These are phyloP conservation scores for Macrolepiota albuminosa DNA, from an alignment of 768 basidiomycete species.

Conservation along the genomic window DNA sequence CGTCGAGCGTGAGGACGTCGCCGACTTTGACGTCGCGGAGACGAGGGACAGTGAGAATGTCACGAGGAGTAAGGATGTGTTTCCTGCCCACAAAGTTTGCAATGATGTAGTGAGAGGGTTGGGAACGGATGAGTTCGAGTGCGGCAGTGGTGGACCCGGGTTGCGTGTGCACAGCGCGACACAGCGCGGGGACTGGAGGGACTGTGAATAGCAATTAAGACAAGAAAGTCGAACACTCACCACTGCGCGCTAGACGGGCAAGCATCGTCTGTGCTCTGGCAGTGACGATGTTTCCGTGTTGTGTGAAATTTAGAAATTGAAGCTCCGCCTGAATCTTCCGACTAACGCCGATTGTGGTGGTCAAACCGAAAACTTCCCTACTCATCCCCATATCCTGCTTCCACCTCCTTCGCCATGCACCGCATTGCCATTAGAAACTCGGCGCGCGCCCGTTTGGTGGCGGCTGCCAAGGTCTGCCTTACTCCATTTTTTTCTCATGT, in stretches of 20 bases:
- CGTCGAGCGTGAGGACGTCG: conserved; percentile 73
- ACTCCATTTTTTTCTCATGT: conserved; percentile 17
- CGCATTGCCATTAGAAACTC: conserved; percentile 83
- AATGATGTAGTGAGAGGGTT: conserved; percentile 89
- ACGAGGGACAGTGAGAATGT: conserved; percentile 90
- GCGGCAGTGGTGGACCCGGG: conserved; percentile 50
- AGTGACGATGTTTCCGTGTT: conserved; percentile 1
- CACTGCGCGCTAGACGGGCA: conserved; percentile 24
- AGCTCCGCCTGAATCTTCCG: conserved; percentile 44
- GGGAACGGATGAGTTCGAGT: conserved; percentile 78
- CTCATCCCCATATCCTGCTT: conserved; percentile 39
- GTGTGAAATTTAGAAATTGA: conserved; percentile 24
- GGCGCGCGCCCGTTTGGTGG: conserved; percentile 71
- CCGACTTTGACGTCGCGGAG: conserved; percentile 85
- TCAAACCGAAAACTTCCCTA: conserved; percentile 40
- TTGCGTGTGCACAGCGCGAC: conserved; percentile 22
- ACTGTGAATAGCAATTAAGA: not conserved
- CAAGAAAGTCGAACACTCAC: conserved; percentile 19
- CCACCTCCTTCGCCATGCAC: conserved; percentile 63
- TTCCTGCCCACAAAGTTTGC: conserved; percentile 83
- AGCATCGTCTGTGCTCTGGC: conserved; percentile 18
- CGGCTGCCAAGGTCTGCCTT: conserved; percentile 53
- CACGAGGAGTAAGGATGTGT: conserved; percentile 86
- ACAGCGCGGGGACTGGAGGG: conserved; percentile 9
- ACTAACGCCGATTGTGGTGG: conserved; percentile 37